These are phyloP conservation scores for Tuber microsphaerosporum DNA, from an alignment of 495 filamentous ascomycete species.

Conservation along the genomic window DNA sequence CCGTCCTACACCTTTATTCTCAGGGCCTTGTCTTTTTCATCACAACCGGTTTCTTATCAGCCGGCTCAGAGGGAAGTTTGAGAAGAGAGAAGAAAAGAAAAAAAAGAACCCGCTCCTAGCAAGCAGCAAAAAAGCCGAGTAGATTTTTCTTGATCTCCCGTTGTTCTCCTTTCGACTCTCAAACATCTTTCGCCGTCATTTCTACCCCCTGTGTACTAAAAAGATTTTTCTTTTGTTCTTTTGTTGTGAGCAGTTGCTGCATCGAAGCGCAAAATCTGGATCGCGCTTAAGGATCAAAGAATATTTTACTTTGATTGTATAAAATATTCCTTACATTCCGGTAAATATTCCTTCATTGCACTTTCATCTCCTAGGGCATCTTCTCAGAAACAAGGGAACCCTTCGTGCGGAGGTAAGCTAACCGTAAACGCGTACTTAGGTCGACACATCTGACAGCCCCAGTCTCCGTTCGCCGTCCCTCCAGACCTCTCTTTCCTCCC, in stretches of 20 bases:
- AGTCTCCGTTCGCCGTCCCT: slow-evolving; percentile 27
- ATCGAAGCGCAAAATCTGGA: slow-evolving; percentile 28
- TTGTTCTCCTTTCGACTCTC: slow-evolving; percentile 19
- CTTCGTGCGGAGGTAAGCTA: slow-evolving; percentile 11
- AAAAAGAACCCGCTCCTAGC: slow-evolving; percentile 12
- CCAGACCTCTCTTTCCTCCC: slow-evolving; percentile 23
- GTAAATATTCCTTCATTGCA: slow-evolving; percentile 3
- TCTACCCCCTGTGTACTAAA: slow-evolving; percentile 31
- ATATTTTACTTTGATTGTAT: slow-evolving; percentile 5
- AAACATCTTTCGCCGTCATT: slow-evolving; percentile 10
- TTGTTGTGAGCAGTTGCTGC: slow-evolving; percentile 27
- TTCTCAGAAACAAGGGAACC: slow-evolving; percentile 10
- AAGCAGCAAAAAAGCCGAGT: slow-evolving; percentile 22
- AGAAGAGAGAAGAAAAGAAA: slow-evolving; percentile 11
- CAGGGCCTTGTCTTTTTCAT: slow-evolving; percentile 19
- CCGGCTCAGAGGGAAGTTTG: slow-evolving; percentile 20
- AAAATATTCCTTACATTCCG: background rate
- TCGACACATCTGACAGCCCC: slow-evolving; percentile 28
- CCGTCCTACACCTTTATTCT: slow-evolving; percentile 28
- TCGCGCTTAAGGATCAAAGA: slow-evolving; percentile 13
- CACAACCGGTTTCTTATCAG: slow-evolving; percentile 26
- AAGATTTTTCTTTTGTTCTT: slow-evolving; percentile 31
- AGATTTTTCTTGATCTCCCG: slow-evolving; percentile 15
- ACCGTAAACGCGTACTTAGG: slow-evolving; percentile 35
- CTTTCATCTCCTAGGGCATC: background rate